Evolutionary conservation across 148 eudicot species (phyloP).

Genomic region (Pouteria glomerata): DNA sequence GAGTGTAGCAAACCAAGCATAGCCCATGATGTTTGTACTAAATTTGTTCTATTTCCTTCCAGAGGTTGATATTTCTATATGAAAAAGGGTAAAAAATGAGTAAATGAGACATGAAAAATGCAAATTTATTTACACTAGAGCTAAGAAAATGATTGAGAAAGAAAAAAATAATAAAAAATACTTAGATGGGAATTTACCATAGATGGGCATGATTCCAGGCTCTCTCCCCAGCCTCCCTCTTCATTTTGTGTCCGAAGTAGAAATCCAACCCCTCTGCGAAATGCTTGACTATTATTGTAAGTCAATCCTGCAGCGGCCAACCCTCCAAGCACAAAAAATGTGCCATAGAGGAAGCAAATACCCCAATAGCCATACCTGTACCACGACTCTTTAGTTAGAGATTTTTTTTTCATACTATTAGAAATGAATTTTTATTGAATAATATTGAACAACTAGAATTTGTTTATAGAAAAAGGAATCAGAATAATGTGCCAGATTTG

Average conservation of each 20-base stretch:
- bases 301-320: slow-evolving; percentile 25
- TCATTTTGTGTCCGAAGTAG: slow-evolving; percentile 23
- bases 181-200: slow-evolving; percentile 6
- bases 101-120: no score
- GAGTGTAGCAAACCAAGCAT: slow-evolving; percentile 29
- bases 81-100: no score
- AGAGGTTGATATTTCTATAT: slow-evolving; percentile 24
- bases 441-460: no score
- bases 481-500: no score
- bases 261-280: slow-evolving; percentile 26
- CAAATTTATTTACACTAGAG: no score
- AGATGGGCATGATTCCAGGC: slow-evolving; percentile 22
- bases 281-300: slow-evolving; percentile 22
- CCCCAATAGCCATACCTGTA: slow-evolving; percentile 49
- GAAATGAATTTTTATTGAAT: no score
- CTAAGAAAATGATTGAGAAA: no score
- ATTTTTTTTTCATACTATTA: no score
- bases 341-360: slow-evolving; percentile 32
- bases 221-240: slow-evolving; percentile 45
- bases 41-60: slow-evolving; percentile 24
- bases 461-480: no score
- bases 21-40: slow-evolving; percentile 44
- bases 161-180: not conserved
- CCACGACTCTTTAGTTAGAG: no score
- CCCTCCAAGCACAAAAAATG: slow-evolving; percentile 26